Evolutionary conservation across 805 yeast species (phyloP), one percentile per base, ranked within the genome.

Genomic region (Candida incommunis): DNA sequence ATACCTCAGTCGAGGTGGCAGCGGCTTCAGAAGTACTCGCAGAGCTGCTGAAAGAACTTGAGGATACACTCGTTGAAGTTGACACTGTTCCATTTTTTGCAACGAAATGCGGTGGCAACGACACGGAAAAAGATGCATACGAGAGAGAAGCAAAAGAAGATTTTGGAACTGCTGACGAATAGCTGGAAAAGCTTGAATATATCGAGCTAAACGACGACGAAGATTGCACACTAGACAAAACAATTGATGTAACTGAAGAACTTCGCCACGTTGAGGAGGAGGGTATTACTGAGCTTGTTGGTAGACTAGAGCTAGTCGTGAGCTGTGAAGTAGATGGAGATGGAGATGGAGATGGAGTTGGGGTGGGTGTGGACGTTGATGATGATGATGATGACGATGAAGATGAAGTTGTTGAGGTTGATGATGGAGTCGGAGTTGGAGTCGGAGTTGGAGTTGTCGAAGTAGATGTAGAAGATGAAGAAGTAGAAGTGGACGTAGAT

Each of bases 361-460:
- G n/a, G 11, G 20, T 31, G 18, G 37, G 5, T 9, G 37, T 31
- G 37, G 20, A 13, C 13, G 37, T 31, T 5, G 41, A 15, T 13
- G 43, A 20, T 9, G 46, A 9, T 4, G 46, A 4, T n/a, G 48
- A 16, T 18, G 46, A 21, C 26, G 41, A 40, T 11, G 41, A 13
- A 21, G 48, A 27, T 13, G 46, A 27, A 22, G 43, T 13, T 9
- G 31, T 27, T 3, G 29, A n/a, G n/a, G 42, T 35, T 3, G 42
- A 21, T 27, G 27, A 22, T 7, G 37, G 18, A 7, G 37, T 31
- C 18, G 37, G 18, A 11, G 37, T 9, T 31, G 37, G 37, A 31
- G 37, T 31, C 4, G 37, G 18, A 7, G 37, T 31, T n/a, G 37
- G 18, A 7, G 37, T 31, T 5, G 37, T 9, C 37, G 37, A 31